These are phyloP conservation scores for Euphorbia tirucalli DNA, from an alignment of 345 rosid species.

Conservation along the genomic window DNA sequence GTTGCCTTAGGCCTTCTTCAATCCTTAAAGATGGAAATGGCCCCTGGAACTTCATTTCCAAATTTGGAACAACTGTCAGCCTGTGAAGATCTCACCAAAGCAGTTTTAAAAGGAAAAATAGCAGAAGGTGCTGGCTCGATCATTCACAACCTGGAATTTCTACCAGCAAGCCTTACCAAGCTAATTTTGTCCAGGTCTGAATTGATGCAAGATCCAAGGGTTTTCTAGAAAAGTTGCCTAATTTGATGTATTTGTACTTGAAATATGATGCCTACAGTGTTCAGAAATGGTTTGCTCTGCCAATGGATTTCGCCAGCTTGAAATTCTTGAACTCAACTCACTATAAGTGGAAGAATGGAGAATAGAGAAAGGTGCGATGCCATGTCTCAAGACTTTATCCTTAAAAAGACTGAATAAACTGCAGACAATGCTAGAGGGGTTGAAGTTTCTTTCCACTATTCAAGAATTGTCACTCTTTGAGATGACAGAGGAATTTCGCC, in stretches of 20 bases:
- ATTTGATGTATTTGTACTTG: not conserved
- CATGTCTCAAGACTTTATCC: not conserved
- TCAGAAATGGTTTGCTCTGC: constrained; percentile 14
- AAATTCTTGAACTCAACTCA: not conserved
- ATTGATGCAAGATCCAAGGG: not conserved
- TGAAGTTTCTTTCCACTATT: not conserved
- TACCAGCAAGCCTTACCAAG: constrained; percentile 12
- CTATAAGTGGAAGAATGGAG: not conserved
- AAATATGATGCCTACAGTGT: not conserved
- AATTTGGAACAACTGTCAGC: not conserved
- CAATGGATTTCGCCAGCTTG: constrained; percentile 17
- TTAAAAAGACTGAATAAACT: not conserved
- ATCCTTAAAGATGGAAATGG: not conserved
- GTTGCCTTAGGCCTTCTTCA: not conserved
- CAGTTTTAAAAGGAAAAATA: not conserved
- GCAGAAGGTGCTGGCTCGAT: too few species aligned
- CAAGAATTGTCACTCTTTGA: not conserved
- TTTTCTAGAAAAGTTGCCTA: not conserved
- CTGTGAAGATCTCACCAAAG: not conserved
- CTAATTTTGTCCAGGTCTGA: not conserved
- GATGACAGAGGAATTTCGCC: not conserved
- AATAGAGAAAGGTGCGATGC: constrained; percentile 17
- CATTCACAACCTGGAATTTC: not conserved
- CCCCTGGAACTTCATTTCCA: not conserved
- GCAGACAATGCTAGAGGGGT: not conserved